phyloP scores from a whole-genome alignment of 2,329 filamentous ascomycete genomes.

The Dothidotthia symphoricarpi region DNA sequence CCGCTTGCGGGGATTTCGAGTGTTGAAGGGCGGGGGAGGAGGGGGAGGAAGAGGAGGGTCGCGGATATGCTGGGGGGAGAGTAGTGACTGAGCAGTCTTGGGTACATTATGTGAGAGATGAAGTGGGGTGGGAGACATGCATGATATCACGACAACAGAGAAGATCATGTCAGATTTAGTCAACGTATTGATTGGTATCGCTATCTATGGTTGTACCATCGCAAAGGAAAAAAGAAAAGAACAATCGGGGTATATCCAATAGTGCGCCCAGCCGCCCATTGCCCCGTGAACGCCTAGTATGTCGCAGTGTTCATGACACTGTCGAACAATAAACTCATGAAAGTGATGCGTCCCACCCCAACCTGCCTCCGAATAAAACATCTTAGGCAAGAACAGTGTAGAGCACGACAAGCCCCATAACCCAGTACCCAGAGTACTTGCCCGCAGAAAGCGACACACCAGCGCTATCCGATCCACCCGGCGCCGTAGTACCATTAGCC shows the following conservation, averaged over 20 bases:
- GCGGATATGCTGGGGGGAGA: not conserved
- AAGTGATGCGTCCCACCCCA: constrained; percentile 19
- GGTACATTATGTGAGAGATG: too few species aligned
- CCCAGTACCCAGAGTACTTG: constrained; percentile 41
- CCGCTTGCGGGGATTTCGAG: constrained; percentile 2
- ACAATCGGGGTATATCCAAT: not conserved
- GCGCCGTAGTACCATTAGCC: constrained; percentile 55
- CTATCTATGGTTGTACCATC: too few species aligned
- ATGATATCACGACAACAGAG: too few species aligned
- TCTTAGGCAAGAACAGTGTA: constrained; percentile 11
- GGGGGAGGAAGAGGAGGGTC: not conserved
- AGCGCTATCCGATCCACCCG: constrained; percentile 37
- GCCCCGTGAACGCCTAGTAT: too few species aligned
- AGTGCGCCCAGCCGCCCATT: not conserved
- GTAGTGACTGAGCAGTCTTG: too few species aligned
- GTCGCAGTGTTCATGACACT: too few species aligned
- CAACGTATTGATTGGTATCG: too few species aligned
- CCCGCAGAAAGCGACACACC: constrained; percentile 21
- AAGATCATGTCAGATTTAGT: too few species aligned
- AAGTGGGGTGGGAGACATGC: too few species aligned
- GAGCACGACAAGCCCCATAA: constrained; percentile 40
- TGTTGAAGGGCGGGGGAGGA: not conserved
- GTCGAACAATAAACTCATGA: too few species aligned
- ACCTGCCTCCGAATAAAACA: constrained; percentile 5
- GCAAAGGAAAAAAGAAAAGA: too few species aligned